Evolutionary conservation across 495 filamentous ascomycete species (phyloP), one percentile per base, ranked within the genome.

Genomic region (Monascus purpureus): DNA sequence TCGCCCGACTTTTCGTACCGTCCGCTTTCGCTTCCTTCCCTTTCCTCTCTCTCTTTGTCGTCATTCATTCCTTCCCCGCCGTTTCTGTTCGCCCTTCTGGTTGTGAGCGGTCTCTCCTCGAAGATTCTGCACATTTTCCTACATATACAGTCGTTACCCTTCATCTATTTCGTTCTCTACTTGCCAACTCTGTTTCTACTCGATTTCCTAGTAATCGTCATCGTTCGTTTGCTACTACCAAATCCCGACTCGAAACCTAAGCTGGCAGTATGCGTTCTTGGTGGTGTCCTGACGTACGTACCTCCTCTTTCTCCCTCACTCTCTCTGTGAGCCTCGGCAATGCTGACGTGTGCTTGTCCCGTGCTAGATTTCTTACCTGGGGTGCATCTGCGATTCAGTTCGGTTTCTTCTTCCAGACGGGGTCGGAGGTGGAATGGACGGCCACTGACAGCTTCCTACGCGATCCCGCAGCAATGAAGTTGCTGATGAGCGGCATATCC

Each of bases 371-470:
- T 18, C 12, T 55, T 14, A 53, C 52, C 9, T 57, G 47, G 38
- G 49, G 42, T 14, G 49, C 54, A 0, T 42, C 52, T 15, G 47
- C 56, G 20, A 46, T 55, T 14, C 56, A 60, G 32, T 57, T 60
- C 28, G 56, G 57, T 20, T 62, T 62, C 41, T 62, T 57, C 37
- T 39, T 59, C 25, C 54, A 62, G 36, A 62, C 58, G 5, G 58
- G 58, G 8, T 50, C 50, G 29, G 57, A 62, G 26, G 53, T 62
- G 34, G 47, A 51, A 32, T 62, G 58, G 58, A 42, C 44, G 14
- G 52, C 53, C 29, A 47, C 47, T 30, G 39, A 42, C 35, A 60
- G 53, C 33, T 57, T 62, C 39, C 31, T 62, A 11, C 51, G 43
- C 16, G 58, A 62, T 26, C 54, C 56, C 6, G 54, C 56, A 4